Conservation (phyloP, 768 basidiomycete genomes). For the Hericium alpestre region DNA sequence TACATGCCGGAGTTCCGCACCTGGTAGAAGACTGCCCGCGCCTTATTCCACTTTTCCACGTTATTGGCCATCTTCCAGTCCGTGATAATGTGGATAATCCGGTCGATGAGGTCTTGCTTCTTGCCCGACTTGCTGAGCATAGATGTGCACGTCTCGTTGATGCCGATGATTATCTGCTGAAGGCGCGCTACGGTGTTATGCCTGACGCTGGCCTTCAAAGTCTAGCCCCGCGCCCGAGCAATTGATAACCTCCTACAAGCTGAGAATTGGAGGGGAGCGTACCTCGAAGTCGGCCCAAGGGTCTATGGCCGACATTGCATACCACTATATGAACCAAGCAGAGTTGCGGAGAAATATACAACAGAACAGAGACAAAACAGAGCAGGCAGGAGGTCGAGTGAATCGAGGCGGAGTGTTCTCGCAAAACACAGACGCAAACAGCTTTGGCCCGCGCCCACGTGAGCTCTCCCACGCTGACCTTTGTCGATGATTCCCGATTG, state of each 20-base stretch:
- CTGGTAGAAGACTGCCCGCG: slow-evolving; percentile 55
- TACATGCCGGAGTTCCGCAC: slow-evolving; percentile 58
- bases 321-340: background rate
- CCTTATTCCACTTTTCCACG: slow-evolving; percentile 60
- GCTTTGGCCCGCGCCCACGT: slow-evolving; percentile 1
- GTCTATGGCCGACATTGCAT: slow-evolving; percentile 48
- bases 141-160: slow-evolving; percentile 70
- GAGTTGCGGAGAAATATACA: background rate
- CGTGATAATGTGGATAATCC: slow-evolving; percentile 51
- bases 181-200: slow-evolving; percentile 78
- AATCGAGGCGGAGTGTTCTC: background rate
- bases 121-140: slow-evolving; percentile 68
- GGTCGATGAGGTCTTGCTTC: slow-evolving; percentile 80
- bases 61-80: slow-evolving; percentile 45
- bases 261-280: slow-evolving; percentile 14
- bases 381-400: background rate
- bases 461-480: background rate
- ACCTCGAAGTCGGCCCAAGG: slow-evolving; percentile 72
- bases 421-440: slow-evolving; percentile 26
- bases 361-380: background rate
- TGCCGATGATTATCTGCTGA: slow-evolving; percentile 67
- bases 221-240: slow-evolving; percentile 27
- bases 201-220: slow-evolving; percentile 58
- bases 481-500: background rate
- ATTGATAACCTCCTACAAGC: slow-evolving; percentile 2